Evolutionary conservation across 768 basidiomycete species (phyloP), one percentile per base, ranked within the genome.

Genomic region (Tricholoma bakamatsutake): DNA sequence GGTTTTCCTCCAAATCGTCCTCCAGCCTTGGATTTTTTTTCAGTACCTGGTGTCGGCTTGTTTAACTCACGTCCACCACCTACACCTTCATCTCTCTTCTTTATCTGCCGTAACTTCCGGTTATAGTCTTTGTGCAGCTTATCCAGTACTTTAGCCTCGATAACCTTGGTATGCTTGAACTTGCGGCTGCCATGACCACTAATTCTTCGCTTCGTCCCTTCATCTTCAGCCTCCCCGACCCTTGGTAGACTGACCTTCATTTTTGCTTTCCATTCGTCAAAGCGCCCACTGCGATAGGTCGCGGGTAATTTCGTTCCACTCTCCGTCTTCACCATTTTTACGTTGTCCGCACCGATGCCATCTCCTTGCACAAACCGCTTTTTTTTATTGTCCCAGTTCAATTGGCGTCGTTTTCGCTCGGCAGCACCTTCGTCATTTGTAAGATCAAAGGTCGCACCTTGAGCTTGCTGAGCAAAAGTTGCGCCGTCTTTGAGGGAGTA

Each of bases 311-410:
- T 84, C 13, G 87, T 84, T 3, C 97, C 97, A 62, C 87, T 93
- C 71, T 99, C 97, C 0, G 93, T 93, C 62, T 82, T 84, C 62
- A 99, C 88, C 61, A 98, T 78, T 71, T 97, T 98, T 63, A 96
- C 79, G 68, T 98, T 97, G 68, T 98, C 93, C 7, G 93, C 83
- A 17, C 93, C 96, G 43, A 73, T 78, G 10, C 92, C 90, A 54
- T 85, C 88, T 4, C 93, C 92, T 62, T 89, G 83, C 40, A 96
- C 77, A 60, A 97, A 97, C 65, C 88, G 92, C 69, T 97, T 97
- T 73, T 91, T 95, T 74, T 94, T 95, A 65, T 91, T 90, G 71
- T 98, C 94, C 97, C 97, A 99, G 28, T 78, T 86, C 64, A 91
- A 66, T 53, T 85, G 87, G 37, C 80, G 80, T 55, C 79, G 83